phyloP scores from a whole-genome alignment of 1,284 basidiomycete genomes.

The Pterulicium gracile region DNA sequence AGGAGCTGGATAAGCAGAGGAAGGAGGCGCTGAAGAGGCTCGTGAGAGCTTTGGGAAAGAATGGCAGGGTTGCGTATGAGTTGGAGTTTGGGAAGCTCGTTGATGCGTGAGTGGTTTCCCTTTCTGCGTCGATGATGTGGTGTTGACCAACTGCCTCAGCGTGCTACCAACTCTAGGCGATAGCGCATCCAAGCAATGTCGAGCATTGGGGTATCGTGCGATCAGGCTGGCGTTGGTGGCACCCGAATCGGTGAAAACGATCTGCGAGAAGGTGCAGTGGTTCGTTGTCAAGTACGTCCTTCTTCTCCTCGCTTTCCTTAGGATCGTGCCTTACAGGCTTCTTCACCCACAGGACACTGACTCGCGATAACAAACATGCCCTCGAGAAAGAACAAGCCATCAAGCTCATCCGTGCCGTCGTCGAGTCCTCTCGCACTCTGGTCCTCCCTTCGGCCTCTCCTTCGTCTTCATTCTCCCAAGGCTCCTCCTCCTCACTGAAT shows the following conservation, averaged over 20 bases:
- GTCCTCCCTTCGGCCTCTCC: constrained; percentile 22
- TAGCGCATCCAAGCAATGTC: constrained; percentile 42
- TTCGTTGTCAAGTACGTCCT: constrained; percentile 71
- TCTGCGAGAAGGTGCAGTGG: constrained; percentile 62
- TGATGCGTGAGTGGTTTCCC: not conserved
- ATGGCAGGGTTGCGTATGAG: not conserved
- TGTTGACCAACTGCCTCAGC: not conserved
- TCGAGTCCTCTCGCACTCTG: constrained; percentile 56
- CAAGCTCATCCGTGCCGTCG: constrained; percentile 79
- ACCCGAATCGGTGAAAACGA: constrained; percentile 45
- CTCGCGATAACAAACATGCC: constrained; percentile 75
- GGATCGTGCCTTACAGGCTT: too few relatives aligned
- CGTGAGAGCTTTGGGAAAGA: not conserved
- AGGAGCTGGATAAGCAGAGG: not conserved
- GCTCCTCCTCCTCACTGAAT: constrained; percentile 22
- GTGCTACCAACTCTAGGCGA: not conserved
- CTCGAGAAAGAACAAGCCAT: constrained; percentile 93
- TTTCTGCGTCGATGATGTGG: not conserved
- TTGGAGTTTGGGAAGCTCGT: not conserved
- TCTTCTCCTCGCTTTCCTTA: not conserved
- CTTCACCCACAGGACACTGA: constrained; percentile 66
- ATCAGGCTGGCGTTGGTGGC: constrained; percentile 76
- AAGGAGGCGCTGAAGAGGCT: constrained; percentile 1
- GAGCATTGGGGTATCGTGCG: constrained; percentile 83
- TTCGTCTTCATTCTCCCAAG: constrained; percentile 23